Evolutionary conservation across 345 rosid species (phyloP), one percentile per base, ranked within the genome.

Genomic region (Moringa oleifera): DNA sequence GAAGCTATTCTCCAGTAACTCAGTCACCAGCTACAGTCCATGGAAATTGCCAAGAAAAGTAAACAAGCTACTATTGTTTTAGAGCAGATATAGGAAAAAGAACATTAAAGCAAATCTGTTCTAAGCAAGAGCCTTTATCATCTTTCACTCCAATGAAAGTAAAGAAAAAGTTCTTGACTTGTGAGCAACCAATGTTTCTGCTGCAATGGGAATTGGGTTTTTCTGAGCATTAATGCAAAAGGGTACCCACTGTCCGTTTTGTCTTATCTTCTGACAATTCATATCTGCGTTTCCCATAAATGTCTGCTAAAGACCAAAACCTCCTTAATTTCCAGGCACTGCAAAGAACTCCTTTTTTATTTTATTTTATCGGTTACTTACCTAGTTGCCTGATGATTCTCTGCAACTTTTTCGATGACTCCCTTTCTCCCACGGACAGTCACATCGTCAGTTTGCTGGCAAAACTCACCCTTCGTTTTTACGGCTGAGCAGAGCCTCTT

Each of bases 11-110:
- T n/a, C n/a, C n/a, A 28, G 33, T 3, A 28, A 28, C 33, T 28
- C 33, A 2, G 33, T 28, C 33, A 28, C 33, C 33, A 28, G 33
- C 33, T 28, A 28, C 8, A 8, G 5, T 28, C 58, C 54, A 57
- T 28, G n/a, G n/a, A n/a, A n/a, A 37, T 62, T 21, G 56, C 57
- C 70, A 57, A 77, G 59, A 28, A 62, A 55, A 77, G 63, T 61
- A 45, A 69, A 62, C 50, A 58, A 41, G 51, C 51, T 63, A 21
- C 60, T 63, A 18, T 31, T 21, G 18, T 46, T 64, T 47, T 23
- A 41, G 64, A 23, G 62, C 22, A 55, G 36, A 10, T 41, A 46
- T 36, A 4, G 63, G n/a, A 68, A 25, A 49, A 45, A 28, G 36
- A 23, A 41, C 18, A 31, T 58, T 72, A 55, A 61, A 68, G 22